These are phyloP conservation scores for Uronychia setigera DNA, from an alignment of 73 alveolate species.

Conservation along the genomic window DNA sequence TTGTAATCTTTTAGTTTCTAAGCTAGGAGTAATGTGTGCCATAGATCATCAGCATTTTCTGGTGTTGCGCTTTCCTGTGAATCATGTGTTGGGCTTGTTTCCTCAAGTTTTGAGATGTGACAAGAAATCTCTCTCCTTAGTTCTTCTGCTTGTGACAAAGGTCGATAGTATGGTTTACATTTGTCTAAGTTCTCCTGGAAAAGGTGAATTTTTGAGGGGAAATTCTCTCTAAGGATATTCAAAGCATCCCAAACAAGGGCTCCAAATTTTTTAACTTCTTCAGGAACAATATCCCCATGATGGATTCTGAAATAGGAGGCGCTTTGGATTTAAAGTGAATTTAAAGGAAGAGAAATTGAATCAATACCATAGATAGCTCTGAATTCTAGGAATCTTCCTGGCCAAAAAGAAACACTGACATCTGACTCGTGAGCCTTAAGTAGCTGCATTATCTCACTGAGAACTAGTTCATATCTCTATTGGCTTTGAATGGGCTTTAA, in stretches of 20 bases:
- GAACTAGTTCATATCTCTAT: slow-evolving; percentile 43
- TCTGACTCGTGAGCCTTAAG: slow-evolving; percentile 16
- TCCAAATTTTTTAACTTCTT: slow-evolving; percentile 40
- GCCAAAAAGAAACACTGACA: not conserved
- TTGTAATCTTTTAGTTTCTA: slow-evolving; percentile 2
- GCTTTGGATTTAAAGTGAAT: slow-evolving; percentile 1
- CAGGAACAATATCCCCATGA: slow-evolving; percentile 5
- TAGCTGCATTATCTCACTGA: slow-evolving; percentile 39
- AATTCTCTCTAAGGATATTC: slow-evolving; percentile 52
- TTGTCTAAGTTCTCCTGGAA: slow-evolving; percentile 41
- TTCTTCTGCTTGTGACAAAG: slow-evolving; percentile 39
- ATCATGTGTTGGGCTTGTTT: too few relatives aligned
- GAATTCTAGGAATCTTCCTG: not conserved
- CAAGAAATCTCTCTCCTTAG: slow-evolving; percentile 58
- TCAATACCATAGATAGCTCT: slow-evolving; percentile 9
- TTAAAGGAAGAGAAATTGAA: not conserved
- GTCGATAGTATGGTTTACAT: slow-evolving; percentile 29
- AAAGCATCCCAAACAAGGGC: slow-evolving; percentile 47
- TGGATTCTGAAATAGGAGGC: slow-evolving; percentile 38
- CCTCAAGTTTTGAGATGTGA: not conserved
- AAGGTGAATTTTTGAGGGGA: slow-evolving; percentile 49
- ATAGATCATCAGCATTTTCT: slow-evolving; percentile 21
- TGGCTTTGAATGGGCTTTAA: slow-evolving; percentile 28
- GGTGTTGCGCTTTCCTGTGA: too few relatives aligned
- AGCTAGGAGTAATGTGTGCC: slow-evolving; percentile 21